A percentile compares a stretch with the other conserved stretches of the same genome.
Conservation (phyloP, 768 basidiomycete genomes). For the Rhodotorula kratochvilovae region DNA sequence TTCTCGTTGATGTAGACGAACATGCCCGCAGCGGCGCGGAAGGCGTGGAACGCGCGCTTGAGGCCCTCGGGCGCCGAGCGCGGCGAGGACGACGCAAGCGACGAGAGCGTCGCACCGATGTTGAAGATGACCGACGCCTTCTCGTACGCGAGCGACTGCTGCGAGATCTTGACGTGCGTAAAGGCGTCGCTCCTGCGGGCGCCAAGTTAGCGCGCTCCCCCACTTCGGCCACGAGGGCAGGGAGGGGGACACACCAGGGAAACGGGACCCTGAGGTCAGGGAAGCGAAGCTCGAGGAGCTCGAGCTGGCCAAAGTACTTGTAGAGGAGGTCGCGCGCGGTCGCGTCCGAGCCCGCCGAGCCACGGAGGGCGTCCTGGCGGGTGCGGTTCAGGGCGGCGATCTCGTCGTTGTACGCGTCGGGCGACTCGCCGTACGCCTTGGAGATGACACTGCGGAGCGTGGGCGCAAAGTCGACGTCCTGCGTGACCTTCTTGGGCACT, state of each 20-base stretch:
- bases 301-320: constrained; percentile 99
- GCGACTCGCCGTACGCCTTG: constrained; percentile 87
- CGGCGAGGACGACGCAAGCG: constrained; percentile 79
- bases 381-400: constrained; percentile 79
- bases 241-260: constrained; percentile 57
- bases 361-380: constrained; percentile 90
- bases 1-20: constrained; percentile 99
- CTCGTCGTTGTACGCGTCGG: constrained; percentile 80
- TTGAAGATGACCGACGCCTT: constrained; percentile 97
- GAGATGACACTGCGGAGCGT: constrained; percentile 80
- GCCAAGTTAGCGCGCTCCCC: neutral
- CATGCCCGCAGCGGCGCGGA: constrained; percentile 87
- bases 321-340: constrained; percentile 85
- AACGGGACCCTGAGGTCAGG: constrained; percentile 94
- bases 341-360: constrained; percentile 77
- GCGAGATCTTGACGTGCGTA: constrained; percentile 79
- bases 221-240: neutral
- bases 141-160: constrained; percentile 95
- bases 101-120: constrained; percentile 87
- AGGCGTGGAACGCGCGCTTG: constrained; percentile 89
- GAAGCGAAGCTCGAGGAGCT: constrained; percentile 92
- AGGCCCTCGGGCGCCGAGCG: constrained; percentile 83
- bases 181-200: constrained; percentile 77
- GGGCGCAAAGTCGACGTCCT: constrained; percentile 92
- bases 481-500: constrained; percentile 88